phyloP scores from a whole-genome alignment of 257 asterid genomes.

The Apocynum venetum region DNA sequence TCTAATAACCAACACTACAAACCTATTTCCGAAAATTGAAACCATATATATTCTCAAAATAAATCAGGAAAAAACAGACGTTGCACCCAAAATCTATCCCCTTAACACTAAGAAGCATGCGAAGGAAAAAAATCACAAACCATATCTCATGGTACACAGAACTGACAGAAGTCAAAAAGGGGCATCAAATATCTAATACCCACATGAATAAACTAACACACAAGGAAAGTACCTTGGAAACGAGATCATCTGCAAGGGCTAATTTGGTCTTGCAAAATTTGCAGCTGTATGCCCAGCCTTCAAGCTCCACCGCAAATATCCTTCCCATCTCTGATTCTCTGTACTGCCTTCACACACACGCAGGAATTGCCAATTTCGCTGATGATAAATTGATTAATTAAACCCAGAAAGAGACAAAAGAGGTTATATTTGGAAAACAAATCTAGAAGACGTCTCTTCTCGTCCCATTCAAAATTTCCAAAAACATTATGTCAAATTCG shows the following conservation, averaged over 20 bases:
- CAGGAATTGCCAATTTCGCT: neutral
- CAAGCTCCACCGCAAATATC: constrained; percentile 60
- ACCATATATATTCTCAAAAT: neutral
- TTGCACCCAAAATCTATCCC: neutral
- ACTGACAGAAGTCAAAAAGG: neutral
- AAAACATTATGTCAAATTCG: no score
- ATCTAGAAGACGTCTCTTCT: no score
- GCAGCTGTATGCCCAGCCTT: constrained; percentile 69
- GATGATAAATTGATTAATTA: neutral
- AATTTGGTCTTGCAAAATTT: constrained; percentile 70
- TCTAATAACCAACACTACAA: neutral
- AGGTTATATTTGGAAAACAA: no score
- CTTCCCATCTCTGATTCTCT: constrained; percentile 54
- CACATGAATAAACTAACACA: neutral
- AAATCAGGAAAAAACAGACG: neutral
- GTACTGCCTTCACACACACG: neutral
- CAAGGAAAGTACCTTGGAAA: constrained; percentile 45
- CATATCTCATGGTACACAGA: neutral
- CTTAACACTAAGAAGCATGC: neutral
- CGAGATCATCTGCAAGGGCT: constrained; percentile 48
- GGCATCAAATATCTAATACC: neutral
- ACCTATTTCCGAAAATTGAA: neutral
- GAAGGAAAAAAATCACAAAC: neutral
- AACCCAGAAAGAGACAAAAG: neutral
- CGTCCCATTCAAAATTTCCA: no score